phyloP scores from a whole-genome alignment of 164 flowering plant species.

The Stephania cephalantha region DNA sequence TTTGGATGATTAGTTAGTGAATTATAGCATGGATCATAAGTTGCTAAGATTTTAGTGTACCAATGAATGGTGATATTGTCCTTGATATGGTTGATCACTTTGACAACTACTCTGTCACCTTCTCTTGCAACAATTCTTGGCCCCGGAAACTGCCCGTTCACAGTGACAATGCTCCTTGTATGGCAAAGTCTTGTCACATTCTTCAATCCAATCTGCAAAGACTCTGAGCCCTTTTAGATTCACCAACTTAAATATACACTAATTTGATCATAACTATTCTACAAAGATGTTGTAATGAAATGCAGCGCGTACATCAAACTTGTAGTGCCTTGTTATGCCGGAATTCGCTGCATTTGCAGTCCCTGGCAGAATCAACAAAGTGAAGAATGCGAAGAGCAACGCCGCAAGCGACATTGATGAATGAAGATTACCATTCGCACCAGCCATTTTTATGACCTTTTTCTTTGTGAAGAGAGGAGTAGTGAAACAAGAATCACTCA shows the following conservation, averaged over 20 bases:
- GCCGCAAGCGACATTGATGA: neutral
- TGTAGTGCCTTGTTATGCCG: neutral
- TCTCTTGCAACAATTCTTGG: conserved; percentile 54
- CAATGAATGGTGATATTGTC: conserved; percentile 50
- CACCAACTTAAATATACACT: neutral
- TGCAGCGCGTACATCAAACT: neutral
- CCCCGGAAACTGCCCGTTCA: conserved; percentile 62
- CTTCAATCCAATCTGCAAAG: conserved; percentile 41
- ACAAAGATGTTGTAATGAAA: neutral
- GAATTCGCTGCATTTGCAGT: neutral
- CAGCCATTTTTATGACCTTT: neutral
- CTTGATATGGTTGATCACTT: conserved; percentile 49
- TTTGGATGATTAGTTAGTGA: neutral
- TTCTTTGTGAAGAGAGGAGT: neutral
- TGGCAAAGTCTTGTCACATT: conserved; percentile 58
- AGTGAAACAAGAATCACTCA: neutral
- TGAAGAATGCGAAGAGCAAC: neutral
- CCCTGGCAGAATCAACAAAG: neutral
- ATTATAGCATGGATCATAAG: neutral
- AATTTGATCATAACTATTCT: no score
- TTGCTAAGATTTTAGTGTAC: conserved; percentile 17
- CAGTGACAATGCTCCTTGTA: conserved; percentile 53
- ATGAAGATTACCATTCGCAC: neutral
- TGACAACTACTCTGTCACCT: conserved; percentile 49
- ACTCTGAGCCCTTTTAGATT: neutral